Base-by-base conservation (phyloP, 2,329 filamentous ascomycete species). In the Gaeumannomyces tritici region DNA sequence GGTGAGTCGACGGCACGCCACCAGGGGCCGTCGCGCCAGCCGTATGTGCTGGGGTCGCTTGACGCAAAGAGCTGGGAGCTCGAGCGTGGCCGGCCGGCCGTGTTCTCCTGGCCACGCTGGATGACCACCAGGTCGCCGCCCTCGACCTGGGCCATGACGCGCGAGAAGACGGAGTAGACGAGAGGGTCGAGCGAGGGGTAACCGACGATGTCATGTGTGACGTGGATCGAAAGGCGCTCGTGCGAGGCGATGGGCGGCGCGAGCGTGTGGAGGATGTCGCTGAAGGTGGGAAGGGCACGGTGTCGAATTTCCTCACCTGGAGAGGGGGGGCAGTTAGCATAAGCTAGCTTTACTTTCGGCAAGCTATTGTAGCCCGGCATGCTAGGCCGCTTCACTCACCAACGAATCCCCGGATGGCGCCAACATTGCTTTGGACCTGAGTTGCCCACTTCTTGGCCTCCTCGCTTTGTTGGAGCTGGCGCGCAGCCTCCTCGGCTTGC, bases 101-200 rank as follows among this genome's bases (percentile, higher is more conserved):
- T 21, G 42, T 31, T 62, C 75, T 98, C 95, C 65, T 91, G 89
- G 26, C 95, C 95, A 51, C 93, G 90, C 76, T 99, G 95, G 64
- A 98, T 87, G 62, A 99, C 95, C 62, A 98, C 83, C 24, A 99
- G 82, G 70, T 98, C 95, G 62, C 95, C 95, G 66, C 95, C 95
- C 76, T 99, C 95, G 57, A 99, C 95, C 77, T 99, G 95, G n/a
- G 92, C 85, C 95, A 99, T 99, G 70, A 99, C 93, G 61, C 92
- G 88, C 62, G 89, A 89, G 78, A 99, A 99, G 66, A 95, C 92
- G 63, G 84, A 84, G 76, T 98, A 91, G 69, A 98, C 91, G 62
- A 97, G 83, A 24, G 93, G 92, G 73, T 98, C 93, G 68, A 99
- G 86, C 24, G 91, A 93, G 3, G 95, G 95, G 73, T 99, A 99